Evolutionary conservation across 2,329 filamentous ascomycete genomes (phyloP), one percentile per base, ranked within the genome.

Genomic region (Aspergillus novoparasiticus): DNA sequence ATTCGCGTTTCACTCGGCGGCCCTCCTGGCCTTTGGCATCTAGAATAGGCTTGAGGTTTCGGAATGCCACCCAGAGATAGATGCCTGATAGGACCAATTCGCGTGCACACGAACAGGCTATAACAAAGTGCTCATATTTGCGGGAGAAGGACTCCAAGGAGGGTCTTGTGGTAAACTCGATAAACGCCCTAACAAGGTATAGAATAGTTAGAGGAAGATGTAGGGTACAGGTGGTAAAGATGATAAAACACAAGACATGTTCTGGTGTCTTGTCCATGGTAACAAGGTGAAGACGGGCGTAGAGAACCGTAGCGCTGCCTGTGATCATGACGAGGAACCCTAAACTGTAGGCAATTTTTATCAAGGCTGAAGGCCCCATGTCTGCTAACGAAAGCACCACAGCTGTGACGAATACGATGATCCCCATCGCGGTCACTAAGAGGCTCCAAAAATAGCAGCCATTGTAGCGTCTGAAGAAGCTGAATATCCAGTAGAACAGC

Each of bases 1-100:
- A 71, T 59, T 83, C 77, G 16, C 72, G 69, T 69, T 83, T 77
- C 19, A 83, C 74, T 41, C 72, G 71, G 34, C 73, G 73, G 6
- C 76, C 77, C 57, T 73, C 69, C 14, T 68, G 65, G 41, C 78
- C 75, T 30, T 81, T 78, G 3, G 78, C 60, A 6, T 75, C 74
- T 45, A 86, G 73, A n/a, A 85, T 74, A 78, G 72, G 70, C 8
- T 66, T 65, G 0, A 75, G 65, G 3, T 67, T 67, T 2, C 76
- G 79, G 55, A 81, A 67, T 0, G 84, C 82, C 64, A 85, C 82
- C 67, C 71, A 74, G 43, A 86, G 83, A 70, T 85, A 86, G 30
- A 85, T 73, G 1, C 73, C 73, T 2, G 82, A 83, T 54, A 87
- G 78, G 50, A 85, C 71, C 34, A 81, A 72, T 60, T 87, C 85